phyloP scores from a whole-genome alignment of 2,329 filamentous ascomycete species.

The Knoxdaviesia proteae region DNA sequence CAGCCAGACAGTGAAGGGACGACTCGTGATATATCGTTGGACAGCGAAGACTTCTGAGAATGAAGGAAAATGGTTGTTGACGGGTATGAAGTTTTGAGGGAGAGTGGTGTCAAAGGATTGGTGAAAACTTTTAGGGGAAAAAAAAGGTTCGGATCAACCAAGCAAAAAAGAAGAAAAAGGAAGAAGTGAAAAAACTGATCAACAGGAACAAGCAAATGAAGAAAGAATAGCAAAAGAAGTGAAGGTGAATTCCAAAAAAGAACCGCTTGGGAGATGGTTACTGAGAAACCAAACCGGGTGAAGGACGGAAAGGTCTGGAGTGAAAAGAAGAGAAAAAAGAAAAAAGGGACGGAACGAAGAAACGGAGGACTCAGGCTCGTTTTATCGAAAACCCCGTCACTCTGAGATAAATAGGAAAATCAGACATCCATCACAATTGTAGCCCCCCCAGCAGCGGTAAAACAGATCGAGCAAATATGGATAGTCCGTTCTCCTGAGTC shows the following conservation, averaged over 20 bases:
- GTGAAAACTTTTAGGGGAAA: conserved; percentile 1
- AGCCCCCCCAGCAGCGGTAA: too few species aligned
- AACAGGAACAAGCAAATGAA: background rate
- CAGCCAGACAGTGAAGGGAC: too few species aligned
- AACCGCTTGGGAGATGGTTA: background rate
- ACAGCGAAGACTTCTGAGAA: too few species aligned
- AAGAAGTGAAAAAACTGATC: background rate
- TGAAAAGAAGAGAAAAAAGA: conserved; percentile 2
- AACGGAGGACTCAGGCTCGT: conserved; percentile 2
- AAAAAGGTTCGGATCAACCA: conserved; percentile 2
- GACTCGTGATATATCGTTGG: too few species aligned
- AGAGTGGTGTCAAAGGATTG: background rate
- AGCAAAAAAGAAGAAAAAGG: background rate
- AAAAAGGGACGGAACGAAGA: conserved; percentile 3
- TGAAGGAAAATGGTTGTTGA: too few species aligned
- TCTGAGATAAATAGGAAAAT: too few species aligned
- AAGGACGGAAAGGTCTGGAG: conserved; percentile 1
- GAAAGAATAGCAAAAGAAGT: conserved; percentile 1
- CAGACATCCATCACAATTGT: too few species aligned
- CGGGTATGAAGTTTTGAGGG: background rate
- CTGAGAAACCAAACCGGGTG: background rate
- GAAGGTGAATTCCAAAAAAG: conserved; percentile 1
- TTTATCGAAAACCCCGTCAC: conserved; percentile 1
- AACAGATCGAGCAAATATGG: too few species aligned
- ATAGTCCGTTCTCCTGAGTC: too few species aligned